These are phyloP conservation scores for Neolentinus lepideus DNA, from an alignment of 1,284 basidiomycete species.

Conservation along the genomic window DNA sequence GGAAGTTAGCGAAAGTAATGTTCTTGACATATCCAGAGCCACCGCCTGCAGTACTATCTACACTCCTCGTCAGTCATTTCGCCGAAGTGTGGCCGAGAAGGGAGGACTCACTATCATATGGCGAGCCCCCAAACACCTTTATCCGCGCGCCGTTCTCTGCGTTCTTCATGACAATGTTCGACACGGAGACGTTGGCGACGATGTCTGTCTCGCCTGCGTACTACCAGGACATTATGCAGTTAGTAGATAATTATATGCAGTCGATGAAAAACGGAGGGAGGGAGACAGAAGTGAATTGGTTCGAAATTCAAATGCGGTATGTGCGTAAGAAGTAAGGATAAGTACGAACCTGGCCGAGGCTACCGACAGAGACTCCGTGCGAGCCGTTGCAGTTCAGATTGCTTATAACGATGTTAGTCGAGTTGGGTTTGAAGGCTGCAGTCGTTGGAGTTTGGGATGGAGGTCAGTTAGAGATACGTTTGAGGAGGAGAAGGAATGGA, in stretches of 20 bases:
- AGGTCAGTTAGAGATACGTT: neutral
- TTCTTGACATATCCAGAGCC: constrained; percentile 29
- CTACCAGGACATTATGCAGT: constrained; percentile 15
- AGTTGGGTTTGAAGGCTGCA: constrained; percentile 16
- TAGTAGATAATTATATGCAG: neutral
- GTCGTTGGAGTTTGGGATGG: neutral
- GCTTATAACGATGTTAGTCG: constrained; percentile 34
- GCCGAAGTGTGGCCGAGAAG: neutral
- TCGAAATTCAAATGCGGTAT: neutral
- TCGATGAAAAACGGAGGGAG: neutral
- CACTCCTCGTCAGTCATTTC: neutral
- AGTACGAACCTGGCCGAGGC: constrained; percentile 21
- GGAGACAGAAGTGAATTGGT: neutral
- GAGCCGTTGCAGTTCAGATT: constrained; percentile 37
- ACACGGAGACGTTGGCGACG: constrained; percentile 35
- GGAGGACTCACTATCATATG: neutral
- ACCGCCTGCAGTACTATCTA: constrained; percentile 21
- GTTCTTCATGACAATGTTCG: constrained; percentile 40
- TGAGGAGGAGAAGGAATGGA: neutral
- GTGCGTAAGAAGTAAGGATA: neutral
- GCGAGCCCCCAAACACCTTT: constrained; percentile 32
- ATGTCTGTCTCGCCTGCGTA: constrained; percentile 42
- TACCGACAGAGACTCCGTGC: constrained; percentile 39
- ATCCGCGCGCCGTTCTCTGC: constrained; percentile 44
- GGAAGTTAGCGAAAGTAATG: constrained; percentile 35